Conservation (phyloP, 2,329 filamentous ascomycete species). For the Trichoderma semiorbis region DNA sequence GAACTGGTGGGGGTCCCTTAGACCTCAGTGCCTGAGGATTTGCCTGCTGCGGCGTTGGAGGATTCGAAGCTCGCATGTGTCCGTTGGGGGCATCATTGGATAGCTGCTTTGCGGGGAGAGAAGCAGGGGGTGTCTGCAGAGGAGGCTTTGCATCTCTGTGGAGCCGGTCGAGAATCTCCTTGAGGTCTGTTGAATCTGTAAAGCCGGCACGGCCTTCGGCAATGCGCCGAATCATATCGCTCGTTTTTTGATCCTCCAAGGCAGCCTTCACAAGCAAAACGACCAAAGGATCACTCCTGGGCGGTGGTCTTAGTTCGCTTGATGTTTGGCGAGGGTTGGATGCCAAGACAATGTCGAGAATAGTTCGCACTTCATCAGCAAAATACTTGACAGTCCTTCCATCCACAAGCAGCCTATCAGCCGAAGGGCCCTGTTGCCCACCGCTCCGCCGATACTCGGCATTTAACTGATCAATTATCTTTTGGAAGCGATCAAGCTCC, state of each 20-base stretch:
- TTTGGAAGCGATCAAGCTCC: slow-evolving; percentile 73
- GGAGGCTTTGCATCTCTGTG: slow-evolving; percentile 41
- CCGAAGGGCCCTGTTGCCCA: slow-evolving; percentile 49
- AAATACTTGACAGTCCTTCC: slow-evolving; percentile 57
- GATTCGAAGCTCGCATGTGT: slow-evolving; percentile 24
- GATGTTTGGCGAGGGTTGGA: slow-evolving; percentile 57
- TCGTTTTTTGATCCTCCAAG: slow-evolving; percentile 48
- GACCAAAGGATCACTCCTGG: slow-evolving; percentile 53
- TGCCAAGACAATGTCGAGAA: slow-evolving; percentile 55
- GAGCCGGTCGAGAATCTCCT: slow-evolving; percentile 49
- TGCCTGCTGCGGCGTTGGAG: slow-evolving; percentile 22
- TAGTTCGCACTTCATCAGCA: slow-evolving; percentile 55
- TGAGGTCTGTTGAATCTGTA: slow-evolving; percentile 53
- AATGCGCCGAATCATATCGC: slow-evolving; percentile 52
- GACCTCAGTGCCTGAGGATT: slow-evolving; percentile 56
- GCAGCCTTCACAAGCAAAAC: slow-evolving; percentile 56
- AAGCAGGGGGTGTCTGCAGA: slow-evolving; percentile 28
- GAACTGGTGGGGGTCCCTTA: slow-evolving; percentile 53
- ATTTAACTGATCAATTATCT: slow-evolving; percentile 76
- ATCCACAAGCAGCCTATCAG: slow-evolving; percentile 53
- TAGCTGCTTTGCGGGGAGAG: slow-evolving; percentile 28
- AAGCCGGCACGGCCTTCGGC: slow-evolving; percentile 49
- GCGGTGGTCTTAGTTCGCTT: slow-evolving; percentile 49
- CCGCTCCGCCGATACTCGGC: slow-evolving; percentile 53
- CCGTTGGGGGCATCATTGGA: slow-evolving; percentile 35